Base-by-base conservation (phyloP, 441 rosid genomes). In the Hypseocharis bilobata region DNA sequence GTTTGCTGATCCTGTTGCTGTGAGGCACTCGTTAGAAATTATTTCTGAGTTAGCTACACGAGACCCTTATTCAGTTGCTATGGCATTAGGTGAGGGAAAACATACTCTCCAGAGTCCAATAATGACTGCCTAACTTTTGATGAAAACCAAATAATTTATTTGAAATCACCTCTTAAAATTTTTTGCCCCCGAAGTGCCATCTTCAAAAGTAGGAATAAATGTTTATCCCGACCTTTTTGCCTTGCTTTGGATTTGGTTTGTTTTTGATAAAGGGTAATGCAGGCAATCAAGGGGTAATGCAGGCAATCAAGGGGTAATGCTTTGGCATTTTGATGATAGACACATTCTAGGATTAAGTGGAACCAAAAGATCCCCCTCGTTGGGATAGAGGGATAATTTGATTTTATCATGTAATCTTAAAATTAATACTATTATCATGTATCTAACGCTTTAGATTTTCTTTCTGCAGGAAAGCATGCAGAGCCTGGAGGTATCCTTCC, bases 1-100 rank as follows among this genome's bases (percentile, higher is more conserved):
- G 28, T 89, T 89, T 82, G 84, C 90, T 66, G 99, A 94, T 85
- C 98, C 99, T 78, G 81, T 94, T 78, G 98, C 99, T 59, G 99
- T 94, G 79, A 85, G 99, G 77, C 96, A 91, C 87, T 85, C 99
- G 51, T 74, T 94, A 78, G 96, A 91, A 81, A 89, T 94, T 78
- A 70, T 88, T 59, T 85, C 85, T 38, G 98, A 91, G 74, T 70
- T 94, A 77, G 98, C 99, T 52, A 60, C 85, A 61, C 86, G 77
- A 78, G 98, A 94, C 75, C 98, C 99, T 62, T 88, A 89, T 85
- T 80, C 95, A 42, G 96, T 88, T 73, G 96, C 99, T 68, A 86
- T 91, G 98, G 84, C 98, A 65, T 81, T 94, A 81, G 98, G 99
- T 91, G 59, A 54, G 11, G 17, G 0, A 26, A n/a, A 54, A 54